Evolutionary conservation across 371 early-diverging fungal genomes (phyloP).

Genomic region (Haplosporangium sp.): DNA sequence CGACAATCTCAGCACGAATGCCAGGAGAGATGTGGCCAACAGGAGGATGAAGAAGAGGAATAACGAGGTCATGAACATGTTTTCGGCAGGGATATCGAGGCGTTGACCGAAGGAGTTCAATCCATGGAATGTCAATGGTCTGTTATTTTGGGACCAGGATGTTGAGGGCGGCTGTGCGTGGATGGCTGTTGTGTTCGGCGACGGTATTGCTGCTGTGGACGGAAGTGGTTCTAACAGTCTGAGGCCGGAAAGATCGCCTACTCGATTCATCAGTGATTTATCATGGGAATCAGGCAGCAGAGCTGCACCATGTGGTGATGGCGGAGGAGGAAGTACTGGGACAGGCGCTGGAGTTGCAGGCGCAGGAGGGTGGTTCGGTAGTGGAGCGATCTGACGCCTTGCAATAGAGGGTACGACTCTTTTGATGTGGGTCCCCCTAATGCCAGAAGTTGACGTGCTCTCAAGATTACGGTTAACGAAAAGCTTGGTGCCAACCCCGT

Average conservation of each 20-base stretch:
- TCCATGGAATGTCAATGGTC: conserved; percentile 2
- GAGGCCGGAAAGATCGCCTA: neutral
- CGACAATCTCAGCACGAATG: conserved; percentile 19
- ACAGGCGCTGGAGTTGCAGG: neutral
- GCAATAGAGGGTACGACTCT: too few relatives aligned
- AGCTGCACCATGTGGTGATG: conserved; percentile 6
- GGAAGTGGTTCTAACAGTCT: neutral
- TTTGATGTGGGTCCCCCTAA: too few relatives aligned
- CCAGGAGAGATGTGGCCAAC: conserved; percentile 24
- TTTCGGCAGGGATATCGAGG: conserved; percentile 37
- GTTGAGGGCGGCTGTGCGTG: neutral
- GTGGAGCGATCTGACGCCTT: too few relatives aligned
- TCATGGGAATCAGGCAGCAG: conserved; percentile 14
- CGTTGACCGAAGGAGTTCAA: conserved; percentile 36
- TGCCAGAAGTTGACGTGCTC: too few relatives aligned
- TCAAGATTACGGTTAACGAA: too few relatives aligned
- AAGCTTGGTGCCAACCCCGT: too few relatives aligned
- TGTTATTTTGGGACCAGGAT: conserved; percentile 8
- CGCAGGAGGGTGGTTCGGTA: too few relatives aligned
- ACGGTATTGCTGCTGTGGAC: neutral
- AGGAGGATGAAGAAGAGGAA: conserved; percentile 35
- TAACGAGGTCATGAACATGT: conserved; percentile 52
- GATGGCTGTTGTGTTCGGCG: neutral
- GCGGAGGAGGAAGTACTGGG: neutral
- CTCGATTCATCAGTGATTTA: conserved; percentile 28